Evolutionary conservation across 106 monocot genomes (phyloP).

Genomic region (Narthecium ossifragum): DNA sequence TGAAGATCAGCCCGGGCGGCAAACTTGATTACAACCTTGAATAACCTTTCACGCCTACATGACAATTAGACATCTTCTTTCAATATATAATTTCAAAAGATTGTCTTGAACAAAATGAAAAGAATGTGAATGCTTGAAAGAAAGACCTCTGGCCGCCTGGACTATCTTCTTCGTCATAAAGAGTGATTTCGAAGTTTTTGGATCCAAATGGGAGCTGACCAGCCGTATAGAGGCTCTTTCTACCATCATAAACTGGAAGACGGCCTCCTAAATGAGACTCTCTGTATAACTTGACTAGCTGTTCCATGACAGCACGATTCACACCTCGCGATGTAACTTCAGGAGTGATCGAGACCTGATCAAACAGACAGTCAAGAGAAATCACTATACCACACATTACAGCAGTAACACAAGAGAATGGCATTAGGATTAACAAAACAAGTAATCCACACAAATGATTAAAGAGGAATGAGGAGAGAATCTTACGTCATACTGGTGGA

Average conservation of each 20-base stretch:
- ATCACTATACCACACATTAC: neutral
- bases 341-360: constrained; percentile 74
- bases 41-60: constrained; percentile 46
- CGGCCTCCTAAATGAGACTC: constrained; percentile 66
- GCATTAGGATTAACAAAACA: neutral
- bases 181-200: constrained; percentile 56
- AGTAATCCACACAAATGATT: no score
- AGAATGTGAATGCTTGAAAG: neutral
- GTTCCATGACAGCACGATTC: constrained; percentile 77
- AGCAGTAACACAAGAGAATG: no score
- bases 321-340: constrained; percentile 77
- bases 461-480: neutral
- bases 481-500: constrained; percentile 87
- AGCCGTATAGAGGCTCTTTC: constrained; percentile 90
- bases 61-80: no score
- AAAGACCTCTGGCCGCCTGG: constrained; percentile 34
- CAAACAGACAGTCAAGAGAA: neutral
- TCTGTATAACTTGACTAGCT: constrained; percentile 52
- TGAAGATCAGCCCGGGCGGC: constrained; percentile 77
- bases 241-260: constrained; percentile 88
- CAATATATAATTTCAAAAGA: no score
- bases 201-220: constrained; percentile 75
- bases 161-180: constrained; percentile 69
- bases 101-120: no score
- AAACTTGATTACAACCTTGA: constrained; percentile 66